phyloP scores from a whole-genome alignment of 768 basidiomycete species.

The Russula emetica region DNA sequence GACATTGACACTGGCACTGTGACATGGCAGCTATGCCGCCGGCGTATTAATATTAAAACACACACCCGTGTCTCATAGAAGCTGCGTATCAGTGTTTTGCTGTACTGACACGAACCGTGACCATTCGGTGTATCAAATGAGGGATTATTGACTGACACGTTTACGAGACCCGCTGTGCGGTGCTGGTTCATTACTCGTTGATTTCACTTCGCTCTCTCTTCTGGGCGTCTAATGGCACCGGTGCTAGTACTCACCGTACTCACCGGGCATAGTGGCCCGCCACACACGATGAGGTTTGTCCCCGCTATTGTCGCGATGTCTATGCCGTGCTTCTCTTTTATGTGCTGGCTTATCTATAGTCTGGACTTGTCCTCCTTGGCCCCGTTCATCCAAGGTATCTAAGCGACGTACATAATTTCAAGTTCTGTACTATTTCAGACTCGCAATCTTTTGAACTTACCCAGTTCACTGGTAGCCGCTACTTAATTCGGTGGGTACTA shows the following conservation, averaged over 20 bases:
- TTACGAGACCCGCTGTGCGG: neutral
- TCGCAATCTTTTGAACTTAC: neutral
- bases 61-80: neutral
- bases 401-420: too few relatives aligned
- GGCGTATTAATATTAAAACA: neutral
- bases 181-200: neutral
- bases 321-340: neutral
- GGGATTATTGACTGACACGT: neutral
- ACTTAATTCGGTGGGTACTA: neutral
- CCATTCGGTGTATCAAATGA: too few relatives aligned
- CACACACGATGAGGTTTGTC: neutral
- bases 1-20: neutral
- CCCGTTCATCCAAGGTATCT: neutral
- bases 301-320: slow-evolving; percentile 6
- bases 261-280: neutral
- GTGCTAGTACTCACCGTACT: neutral
- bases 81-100: neutral
- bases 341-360: neutral
- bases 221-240: neutral
- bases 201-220: neutral
- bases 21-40: neutral
- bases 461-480: neutral
- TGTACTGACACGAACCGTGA: too few relatives aligned
- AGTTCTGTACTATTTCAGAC: neutral
- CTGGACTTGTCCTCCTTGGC: neutral